A percentile compares a stretch with the other conserved stretches of the same genome.
phyloP scores from a whole-genome alignment of 306 rosid species.

The Fragaria nilgerrensis region DNA sequence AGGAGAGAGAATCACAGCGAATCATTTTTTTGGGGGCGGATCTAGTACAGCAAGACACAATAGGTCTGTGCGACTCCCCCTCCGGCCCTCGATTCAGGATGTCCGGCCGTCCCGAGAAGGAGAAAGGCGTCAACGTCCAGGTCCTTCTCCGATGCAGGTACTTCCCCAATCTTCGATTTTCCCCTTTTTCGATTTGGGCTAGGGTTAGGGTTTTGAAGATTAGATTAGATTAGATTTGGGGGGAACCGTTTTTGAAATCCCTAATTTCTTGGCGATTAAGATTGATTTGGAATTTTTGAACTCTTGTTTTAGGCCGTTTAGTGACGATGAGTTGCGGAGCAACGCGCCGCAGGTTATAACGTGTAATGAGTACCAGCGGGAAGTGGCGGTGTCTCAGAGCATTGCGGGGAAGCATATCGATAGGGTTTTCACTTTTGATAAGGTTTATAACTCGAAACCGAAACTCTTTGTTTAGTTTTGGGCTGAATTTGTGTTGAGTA shows the following conservation, averaged over 20 bases:
- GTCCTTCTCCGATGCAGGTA: constrained; percentile 97
- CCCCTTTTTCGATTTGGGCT: neutral
- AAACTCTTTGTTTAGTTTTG: neutral
- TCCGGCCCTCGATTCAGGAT: constrained; percentile 35
- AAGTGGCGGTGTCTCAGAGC: constrained; percentile 84
- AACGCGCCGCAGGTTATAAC: constrained; percentile 88
- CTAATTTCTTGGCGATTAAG: neutral
- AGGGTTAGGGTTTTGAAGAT: constrained; percentile 9
- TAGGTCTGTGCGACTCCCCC: constrained; percentile 18
- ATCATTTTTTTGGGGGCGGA: constrained; percentile 27
- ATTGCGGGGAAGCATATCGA: constrained; percentile 90
- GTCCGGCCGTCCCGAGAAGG: constrained; percentile 83
- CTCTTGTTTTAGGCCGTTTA: constrained; percentile 57
- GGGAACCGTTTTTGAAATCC: neutral
- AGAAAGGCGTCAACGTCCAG: constrained; percentile 94
- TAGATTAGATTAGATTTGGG: neutral
- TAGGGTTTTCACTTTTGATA: constrained; percentile 84
- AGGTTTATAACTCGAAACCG: constrained; percentile 39
- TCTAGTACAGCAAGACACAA: constrained; percentile 21
- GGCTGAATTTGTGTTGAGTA: neutral
- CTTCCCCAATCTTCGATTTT: too few species aligned
- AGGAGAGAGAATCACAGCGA: neutral
- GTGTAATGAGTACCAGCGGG: constrained; percentile 73
- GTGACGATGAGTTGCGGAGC: constrained; percentile 83
- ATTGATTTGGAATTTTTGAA: neutral